These are phyloP conservation scores for Teunomyces lycoperdinae DNA, from an alignment of 805 yeast genomes.

Conservation along the genomic window DNA sequence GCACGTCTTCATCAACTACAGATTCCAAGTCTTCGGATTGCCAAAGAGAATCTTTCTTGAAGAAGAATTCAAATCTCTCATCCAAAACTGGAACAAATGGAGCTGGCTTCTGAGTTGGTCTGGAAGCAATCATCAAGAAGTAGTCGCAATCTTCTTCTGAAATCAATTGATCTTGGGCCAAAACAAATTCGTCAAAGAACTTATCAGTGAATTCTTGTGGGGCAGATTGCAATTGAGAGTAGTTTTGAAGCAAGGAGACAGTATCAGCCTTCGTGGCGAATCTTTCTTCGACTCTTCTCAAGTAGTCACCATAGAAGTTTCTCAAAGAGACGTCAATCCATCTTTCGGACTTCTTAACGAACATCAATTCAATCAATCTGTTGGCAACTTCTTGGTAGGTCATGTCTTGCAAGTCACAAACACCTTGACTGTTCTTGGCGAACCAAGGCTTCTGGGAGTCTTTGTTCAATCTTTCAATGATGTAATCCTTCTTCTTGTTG, in stretches of 20 bases:
- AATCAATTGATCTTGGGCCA: conserved; percentile 75
- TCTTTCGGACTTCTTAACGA: conserved; percentile 67
- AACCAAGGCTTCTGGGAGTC: conserved; percentile 99
- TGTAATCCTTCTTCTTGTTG: conserved; percentile 78
- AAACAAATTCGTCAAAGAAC: conserved; percentile 68
- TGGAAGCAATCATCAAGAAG: conserved; percentile 79
- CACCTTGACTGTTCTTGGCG: conserved; percentile 73
- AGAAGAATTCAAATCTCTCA: conserved; percentile 90
- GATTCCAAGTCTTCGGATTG: conserved; percentile 97
- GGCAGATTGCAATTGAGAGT: conserved; percentile 53
- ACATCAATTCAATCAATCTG: conserved; percentile 86
- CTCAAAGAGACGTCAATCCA: conserved; percentile 90
- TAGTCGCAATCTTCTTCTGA: conserved; percentile 94
- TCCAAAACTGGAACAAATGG: conserved; percentile 96
- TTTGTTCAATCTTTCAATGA: conserved; percentile 80
- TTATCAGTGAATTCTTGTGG: conserved; percentile 62
- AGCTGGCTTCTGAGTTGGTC: conserved; percentile 92
- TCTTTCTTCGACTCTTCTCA: conserved; percentile 97
- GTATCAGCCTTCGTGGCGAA: conserved; percentile 57
- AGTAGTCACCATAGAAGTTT: conserved; percentile 79
- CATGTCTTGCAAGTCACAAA: conserved; percentile 92
- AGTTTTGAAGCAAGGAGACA: conserved; percentile 72
- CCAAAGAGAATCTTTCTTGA: conserved; percentile 99
- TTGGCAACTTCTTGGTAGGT: conserved; percentile 88
- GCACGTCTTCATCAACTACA: conserved; percentile 93